Percentiles rank a stretch among this genome's conserved stretches.
Evolutionary conservation across 2,329 filamentous ascomycete species (phyloP).

Genomic region (Fusarium sp.): DNA sequence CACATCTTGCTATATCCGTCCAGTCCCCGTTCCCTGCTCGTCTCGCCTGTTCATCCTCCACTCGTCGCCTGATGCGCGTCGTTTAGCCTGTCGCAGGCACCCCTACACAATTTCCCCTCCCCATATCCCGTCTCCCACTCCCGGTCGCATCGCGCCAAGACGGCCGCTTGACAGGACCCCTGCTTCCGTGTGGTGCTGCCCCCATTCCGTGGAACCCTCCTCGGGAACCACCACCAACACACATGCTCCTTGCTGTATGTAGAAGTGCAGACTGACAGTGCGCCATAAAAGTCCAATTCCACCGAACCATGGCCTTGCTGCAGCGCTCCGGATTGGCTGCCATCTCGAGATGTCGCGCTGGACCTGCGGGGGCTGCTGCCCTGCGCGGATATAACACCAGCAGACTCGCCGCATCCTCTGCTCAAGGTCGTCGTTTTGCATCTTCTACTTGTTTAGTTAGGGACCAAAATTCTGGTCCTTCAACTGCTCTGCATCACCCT

Average conservation of each 20-base stretch:
- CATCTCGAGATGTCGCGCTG: constrained; percentile 40
- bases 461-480: constrained; percentile 15
- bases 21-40: constrained; percentile 12
- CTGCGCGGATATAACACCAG: constrained; percentile 39
- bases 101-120: background rate
- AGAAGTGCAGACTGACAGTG: constrained; percentile 26
- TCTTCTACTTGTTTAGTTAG: constrained; percentile 12
- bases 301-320: constrained; percentile 45
- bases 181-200: background rate
- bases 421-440: constrained; percentile 20
- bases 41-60: constrained; percentile 32
- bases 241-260: background rate
- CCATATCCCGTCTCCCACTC: constrained; percentile 15
- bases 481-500: constrained; percentile 24
- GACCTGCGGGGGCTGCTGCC: constrained; percentile 28
- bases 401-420: constrained; percentile 20
- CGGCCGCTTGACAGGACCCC: constrained; percentile 9
- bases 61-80: constrained; percentile 27
- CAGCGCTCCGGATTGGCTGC: constrained; percentile 46
- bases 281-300: constrained; percentile 16
- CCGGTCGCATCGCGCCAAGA: constrained; percentile 5
- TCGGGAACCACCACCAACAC: background rate
- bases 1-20: constrained; percentile 12
- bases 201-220: background rate
- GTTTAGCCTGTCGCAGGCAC: background rate